Evolutionary conservation across 176 grass and related monocot genomes (phyloP), one percentile per base, ranked within the genome.

Genomic region (Themeda triandra): DNA sequence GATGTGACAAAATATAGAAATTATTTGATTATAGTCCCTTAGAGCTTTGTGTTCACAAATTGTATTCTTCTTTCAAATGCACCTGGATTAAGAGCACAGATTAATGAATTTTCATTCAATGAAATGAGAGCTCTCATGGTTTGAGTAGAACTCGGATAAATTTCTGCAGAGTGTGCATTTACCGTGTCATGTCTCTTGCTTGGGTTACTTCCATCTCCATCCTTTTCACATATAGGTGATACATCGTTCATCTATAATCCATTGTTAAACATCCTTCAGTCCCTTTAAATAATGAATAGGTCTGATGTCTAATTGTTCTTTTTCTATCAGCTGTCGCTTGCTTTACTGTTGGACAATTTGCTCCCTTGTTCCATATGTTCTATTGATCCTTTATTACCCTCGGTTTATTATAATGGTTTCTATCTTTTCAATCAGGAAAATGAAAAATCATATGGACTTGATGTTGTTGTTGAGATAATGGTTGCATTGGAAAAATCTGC

Each of bases 401-500:
- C 32, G 29, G 56, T 74, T 72, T 63, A 42, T 58, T 18, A 74
- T 53, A 36, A 78, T 71, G 24, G 62, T 73, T 80, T 85, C 14
- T 46, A 69, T 87, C 71, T 86, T 66, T 54, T 49, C 17, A 68
- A 81, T 37, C 70, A 94, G 94, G 84, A 69, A 79, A 78, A 85
- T 82, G 96, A 87, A 85, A 92, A 86, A 81, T 83, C 68, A 80
- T 94, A 86, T 82, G 69, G 73, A 65, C 78, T 86, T 10, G 93
- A 96, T 81, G 78, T 83, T 71, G 91, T 92, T 79, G 91, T 99
- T 80, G 81, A 83, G 49, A 88, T 91, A 81, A 92, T 99, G 86
- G 87, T 83, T 65, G 79, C 77, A 54, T 85, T 99, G 70, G 96
- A 95, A 91, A 95, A 65, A 83, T 83, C 83, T 80, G 83, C 89